Conservation (phyloP, 352 stramenopile species). For the Phytophthora pistaciae region DNA sequence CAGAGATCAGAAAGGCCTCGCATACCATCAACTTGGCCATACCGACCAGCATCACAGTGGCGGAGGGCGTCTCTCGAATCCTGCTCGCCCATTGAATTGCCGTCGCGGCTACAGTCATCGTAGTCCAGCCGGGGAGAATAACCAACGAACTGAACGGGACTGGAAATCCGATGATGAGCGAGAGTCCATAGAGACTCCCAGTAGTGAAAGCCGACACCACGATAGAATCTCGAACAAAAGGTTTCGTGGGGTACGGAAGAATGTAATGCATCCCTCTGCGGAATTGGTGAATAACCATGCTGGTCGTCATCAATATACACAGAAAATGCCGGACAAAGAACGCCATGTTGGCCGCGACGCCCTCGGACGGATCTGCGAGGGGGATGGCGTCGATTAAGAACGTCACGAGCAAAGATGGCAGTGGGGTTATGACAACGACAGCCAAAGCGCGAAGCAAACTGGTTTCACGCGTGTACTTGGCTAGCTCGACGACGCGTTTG, state of each 20-base stretch:
- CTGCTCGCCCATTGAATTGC: background rate
- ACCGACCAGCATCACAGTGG: background rate
- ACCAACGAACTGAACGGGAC: background rate
- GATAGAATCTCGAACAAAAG: background rate
- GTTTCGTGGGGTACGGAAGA: background rate
- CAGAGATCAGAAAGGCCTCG: background rate
- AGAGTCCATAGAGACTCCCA: background rate
- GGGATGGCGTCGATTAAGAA: background rate
- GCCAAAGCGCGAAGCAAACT: background rate
- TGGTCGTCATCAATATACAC: background rate
- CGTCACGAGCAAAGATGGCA: background rate
- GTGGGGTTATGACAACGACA: background rate
- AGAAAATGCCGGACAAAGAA: background rate
- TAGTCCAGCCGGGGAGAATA: background rate
- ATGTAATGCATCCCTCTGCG: background rate
- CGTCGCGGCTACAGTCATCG: background rate
- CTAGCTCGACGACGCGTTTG: background rate
- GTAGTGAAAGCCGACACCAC: background rate
- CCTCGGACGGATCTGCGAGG: background rate
- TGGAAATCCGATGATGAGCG: background rate
- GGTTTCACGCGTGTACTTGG: background rate
- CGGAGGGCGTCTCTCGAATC: background rate
- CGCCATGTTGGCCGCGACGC: background rate
- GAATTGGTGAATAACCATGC: background rate
- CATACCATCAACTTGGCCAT: background rate